Percentiles rank a stretch among this genome's conserved stretches.
Conservation (phyloP, 441 rosid genomes). For the Jatropha podagrica region DNA sequence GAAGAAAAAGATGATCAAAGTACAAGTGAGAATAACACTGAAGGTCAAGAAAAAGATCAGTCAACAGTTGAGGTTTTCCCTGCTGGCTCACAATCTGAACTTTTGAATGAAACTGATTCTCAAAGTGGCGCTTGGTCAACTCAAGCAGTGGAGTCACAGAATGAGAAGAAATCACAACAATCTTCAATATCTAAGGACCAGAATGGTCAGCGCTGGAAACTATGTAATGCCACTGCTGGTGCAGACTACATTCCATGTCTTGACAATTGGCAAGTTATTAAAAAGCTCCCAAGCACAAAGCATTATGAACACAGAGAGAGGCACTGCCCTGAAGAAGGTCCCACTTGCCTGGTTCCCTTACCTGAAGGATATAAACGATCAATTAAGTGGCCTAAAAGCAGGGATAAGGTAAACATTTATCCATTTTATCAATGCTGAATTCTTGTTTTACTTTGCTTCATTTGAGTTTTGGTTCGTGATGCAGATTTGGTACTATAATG, state of each 20-base stretch:
- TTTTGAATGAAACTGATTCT: slow-evolving; percentile 64
- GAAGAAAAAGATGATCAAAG: slow-evolving; percentile 36
- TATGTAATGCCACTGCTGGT: slow-evolving; percentile 84
- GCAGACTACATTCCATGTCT: slow-evolving; percentile 96
- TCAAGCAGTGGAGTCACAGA: slow-evolving; percentile 83
- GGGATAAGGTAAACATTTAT: slow-evolving; percentile 62
- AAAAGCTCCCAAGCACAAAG: slow-evolving; percentile 64
- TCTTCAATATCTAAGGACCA: slow-evolving; percentile 43
- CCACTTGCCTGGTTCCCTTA: slow-evolving; percentile 80
- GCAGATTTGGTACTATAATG: slow-evolving; percentile 92
- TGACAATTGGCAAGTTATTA: slow-evolving; percentile 76
- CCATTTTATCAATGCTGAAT: slow-evolving; percentile 5
- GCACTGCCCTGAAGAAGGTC: slow-evolving; percentile 86
- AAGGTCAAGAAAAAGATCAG: slow-evolving; percentile 36
- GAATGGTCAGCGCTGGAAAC: slow-evolving; percentile 58
- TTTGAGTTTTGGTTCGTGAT: slow-evolving; percentile 40
- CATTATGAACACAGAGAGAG: slow-evolving; percentile 98
- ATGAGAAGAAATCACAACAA: slow-evolving; percentile 73
- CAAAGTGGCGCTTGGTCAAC: slow-evolving; percentile 83
- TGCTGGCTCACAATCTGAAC: slow-evolving; percentile 80
- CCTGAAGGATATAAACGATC: slow-evolving; percentile 82
- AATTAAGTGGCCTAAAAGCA: slow-evolving; percentile 89
- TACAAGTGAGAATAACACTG: slow-evolving; percentile 30
- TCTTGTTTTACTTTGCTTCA: slow-evolving; percentile 25
- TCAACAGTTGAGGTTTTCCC: slow-evolving; percentile 57